These are phyloP conservation scores for Thymus quinquecostatus DNA, from an alignment of 257 asterid genomes.

Conservation along the genomic window DNA sequence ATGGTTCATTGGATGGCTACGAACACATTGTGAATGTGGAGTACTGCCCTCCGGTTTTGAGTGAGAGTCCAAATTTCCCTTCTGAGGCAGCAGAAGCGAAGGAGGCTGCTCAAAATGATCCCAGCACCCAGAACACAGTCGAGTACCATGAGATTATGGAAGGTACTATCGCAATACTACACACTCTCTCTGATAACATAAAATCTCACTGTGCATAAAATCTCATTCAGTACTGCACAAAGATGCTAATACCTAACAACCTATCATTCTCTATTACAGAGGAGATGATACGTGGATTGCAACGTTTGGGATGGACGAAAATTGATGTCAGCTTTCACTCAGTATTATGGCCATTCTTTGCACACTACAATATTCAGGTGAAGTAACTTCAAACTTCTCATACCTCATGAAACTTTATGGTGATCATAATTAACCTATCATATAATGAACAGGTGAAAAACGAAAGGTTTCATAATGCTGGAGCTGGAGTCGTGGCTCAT, in stretches of 20 bases:
- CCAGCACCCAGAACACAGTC: constrained; percentile 52
- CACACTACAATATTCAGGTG: constrained; percentile 89
- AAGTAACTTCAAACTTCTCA: constrained; percentile 12
- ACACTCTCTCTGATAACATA: background rate
- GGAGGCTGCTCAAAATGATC: constrained; percentile 80
- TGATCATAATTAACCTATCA: background rate
- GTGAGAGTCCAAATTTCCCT: constrained; percentile 65
- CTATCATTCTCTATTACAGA: constrained; percentile 42
- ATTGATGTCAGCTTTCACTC: constrained; percentile 91
- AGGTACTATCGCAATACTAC: constrained; percentile 46
- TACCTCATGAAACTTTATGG: background rate
- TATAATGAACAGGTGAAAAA: constrained; percentile 71
- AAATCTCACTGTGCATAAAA: background rate
- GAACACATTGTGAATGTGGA: constrained; percentile 77
- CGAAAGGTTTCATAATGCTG: constrained; percentile 78
- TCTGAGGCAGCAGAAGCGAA: constrained; percentile 88
- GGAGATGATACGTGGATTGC: constrained; percentile 85
- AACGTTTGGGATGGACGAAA: constrained; percentile 79
- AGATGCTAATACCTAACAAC: background rate
- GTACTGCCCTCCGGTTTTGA: constrained; percentile 66
- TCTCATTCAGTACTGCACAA: too few species aligned
- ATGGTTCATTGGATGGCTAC: constrained; percentile 83
- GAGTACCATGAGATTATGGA: constrained; percentile 88
- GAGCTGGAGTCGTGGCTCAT: constrained; percentile 84
- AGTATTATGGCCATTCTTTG: constrained; percentile 81